phyloP scores from a whole-genome alignment of 2,329 filamentous ascomycete species.

The Hypoxylon sp. region DNA sequence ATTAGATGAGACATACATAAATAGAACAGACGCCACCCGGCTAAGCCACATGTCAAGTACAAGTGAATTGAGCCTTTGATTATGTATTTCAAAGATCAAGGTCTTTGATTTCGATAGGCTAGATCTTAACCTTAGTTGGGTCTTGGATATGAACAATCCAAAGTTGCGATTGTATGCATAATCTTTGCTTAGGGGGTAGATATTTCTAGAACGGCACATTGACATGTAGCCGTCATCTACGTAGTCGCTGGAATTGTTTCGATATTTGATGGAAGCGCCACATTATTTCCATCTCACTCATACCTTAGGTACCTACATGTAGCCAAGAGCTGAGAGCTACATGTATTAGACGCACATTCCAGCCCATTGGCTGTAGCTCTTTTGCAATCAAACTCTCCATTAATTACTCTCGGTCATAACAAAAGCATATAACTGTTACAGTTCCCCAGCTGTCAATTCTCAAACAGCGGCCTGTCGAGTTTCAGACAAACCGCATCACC shows the following conservation, averaged over 20 bases:
- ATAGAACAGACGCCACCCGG: neutral
- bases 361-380: neutral
- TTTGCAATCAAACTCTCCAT: neutral
- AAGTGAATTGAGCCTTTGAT: neutral
- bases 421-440: neutral
- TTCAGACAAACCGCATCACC: neutral
- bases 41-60: neutral
- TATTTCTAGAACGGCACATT: neutral
- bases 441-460: neutral
- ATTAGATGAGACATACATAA: slow-evolving; percentile 14
- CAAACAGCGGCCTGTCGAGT: neutral
- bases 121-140: neutral
- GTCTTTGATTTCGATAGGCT: neutral
- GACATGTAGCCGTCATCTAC: neutral
- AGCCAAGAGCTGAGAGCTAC: neutral
- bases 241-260: neutral
- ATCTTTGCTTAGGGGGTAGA: neutral
- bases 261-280: neutral
- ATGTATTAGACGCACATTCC: neutral
- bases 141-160: neutral
- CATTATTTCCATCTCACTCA: slow-evolving; percentile 1
- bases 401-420: slow-evolving; percentile 1
- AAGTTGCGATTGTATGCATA: neutral
- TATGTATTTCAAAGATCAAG: neutral
- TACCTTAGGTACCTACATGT: neutral